Percentiles rank a stretch among this genome's conserved stretches.
phyloP scores from a whole-genome alignment of 2,329 filamentous ascomycete species.

The Penicillium sp. region DNA sequence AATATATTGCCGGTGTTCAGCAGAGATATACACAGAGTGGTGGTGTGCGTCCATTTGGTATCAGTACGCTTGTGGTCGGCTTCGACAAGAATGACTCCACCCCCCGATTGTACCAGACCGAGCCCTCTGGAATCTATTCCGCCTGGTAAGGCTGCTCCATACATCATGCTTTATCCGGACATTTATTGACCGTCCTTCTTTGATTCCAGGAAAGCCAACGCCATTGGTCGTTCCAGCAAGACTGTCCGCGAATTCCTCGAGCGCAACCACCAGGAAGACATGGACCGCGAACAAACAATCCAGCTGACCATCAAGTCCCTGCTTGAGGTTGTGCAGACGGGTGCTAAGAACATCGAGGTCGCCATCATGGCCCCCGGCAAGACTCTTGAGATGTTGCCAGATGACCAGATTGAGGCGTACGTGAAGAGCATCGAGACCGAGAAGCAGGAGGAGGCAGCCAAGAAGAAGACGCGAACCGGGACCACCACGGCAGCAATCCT shows the following conservation, averaged over 20 bases:
- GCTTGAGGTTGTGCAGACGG: constrained; percentile 95
- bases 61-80: constrained; percentile 96
- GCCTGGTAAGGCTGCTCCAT: constrained; percentile 67
- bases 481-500: constrained; percentile 63
- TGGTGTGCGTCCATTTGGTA: constrained; percentile 96
- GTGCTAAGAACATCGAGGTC: constrained; percentile 99
- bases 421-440: constrained; percentile 99
- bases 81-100: constrained; percentile 90
- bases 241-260: constrained; percentile 98
- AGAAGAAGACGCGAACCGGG: constrained; percentile 71
- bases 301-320: constrained; percentile 97
- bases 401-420: constrained; percentile 93
- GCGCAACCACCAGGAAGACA: constrained; percentile 96
- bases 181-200: constrained; percentile 14
- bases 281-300: constrained; percentile 95
- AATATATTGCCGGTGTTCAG: constrained; percentile 96
- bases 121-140: constrained; percentile 98
- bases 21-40: constrained; percentile 98
- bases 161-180: constrained; percentile 1
- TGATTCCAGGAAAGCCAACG: constrained; percentile 85
- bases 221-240: constrained; percentile 97
- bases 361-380: constrained; percentile 95
- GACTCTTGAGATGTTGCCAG: constrained; percentile 84
- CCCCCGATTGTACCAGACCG: constrained; percentile 92
- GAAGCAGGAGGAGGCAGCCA: constrained; percentile 97